Conservation (phyloP, 2,329 filamentous ascomycete genomes). For the Herpomyces periplanetae region DNA sequence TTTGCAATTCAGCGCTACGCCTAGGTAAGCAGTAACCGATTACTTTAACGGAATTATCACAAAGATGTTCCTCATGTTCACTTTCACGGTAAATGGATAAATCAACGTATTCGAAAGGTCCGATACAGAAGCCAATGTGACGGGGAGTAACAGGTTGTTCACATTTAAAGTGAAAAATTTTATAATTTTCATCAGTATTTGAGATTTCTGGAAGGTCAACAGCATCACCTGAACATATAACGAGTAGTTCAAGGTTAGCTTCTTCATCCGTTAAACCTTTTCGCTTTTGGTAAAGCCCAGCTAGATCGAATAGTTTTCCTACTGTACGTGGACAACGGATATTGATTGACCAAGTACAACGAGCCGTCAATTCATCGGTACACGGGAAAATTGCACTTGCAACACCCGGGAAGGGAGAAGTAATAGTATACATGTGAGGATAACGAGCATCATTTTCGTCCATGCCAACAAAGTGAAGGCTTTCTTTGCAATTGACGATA, state of each 20-base stretch:
- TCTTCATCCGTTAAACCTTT: conserved; percentile 26
- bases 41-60: conserved; percentile 50
- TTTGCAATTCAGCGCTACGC: conserved; percentile 37
- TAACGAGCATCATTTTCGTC: conserved; percentile 41
- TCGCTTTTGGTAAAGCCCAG: conserved; percentile 5
- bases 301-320: conserved; percentile 22
- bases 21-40: conserved; percentile 68
- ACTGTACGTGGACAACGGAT: conserved; percentile 55
- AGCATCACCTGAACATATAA: conserved; percentile 60
- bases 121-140: conserved; percentile 69
- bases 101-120: conserved; percentile 75
- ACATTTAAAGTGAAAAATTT: conserved; percentile 8
- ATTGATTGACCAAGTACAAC: conserved; percentile 55
- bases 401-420: conserved; percentile 33
- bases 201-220: conserved; percentile 22
- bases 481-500: conserved; percentile 36
- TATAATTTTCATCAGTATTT: conserved; percentile 1
- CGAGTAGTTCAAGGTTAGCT: conserved; percentile 48
- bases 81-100: conserved; percentile 57
- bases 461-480: conserved; percentile 60
- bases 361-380: conserved; percentile 41
- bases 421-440: conserved; percentile 62
- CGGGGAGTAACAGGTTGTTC: conserved; percentile 35
- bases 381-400: conserved; percentile 71
- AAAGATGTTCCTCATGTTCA: conserved; percentile 64